A percentile compares a stretch with the other conserved stretches of the same genome.
Conservation (phyloP, 2,329 filamentous ascomycete species). For the Aspergillus sergii region DNA sequence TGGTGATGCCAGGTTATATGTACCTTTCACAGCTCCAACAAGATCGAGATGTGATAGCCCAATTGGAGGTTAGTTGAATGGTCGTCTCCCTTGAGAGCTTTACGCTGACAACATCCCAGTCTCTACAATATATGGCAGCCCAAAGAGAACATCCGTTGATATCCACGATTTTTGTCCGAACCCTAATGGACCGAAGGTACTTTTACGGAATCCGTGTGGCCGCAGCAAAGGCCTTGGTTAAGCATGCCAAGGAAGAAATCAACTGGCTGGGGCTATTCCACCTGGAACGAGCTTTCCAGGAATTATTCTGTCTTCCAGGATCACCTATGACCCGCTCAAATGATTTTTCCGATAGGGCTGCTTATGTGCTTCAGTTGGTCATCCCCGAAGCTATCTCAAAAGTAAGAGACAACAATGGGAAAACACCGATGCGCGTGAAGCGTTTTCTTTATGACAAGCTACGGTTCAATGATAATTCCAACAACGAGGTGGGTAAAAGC, state of each 20-base stretch:
- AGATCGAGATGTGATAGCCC: conserved; percentile 93
- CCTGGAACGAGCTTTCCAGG: conserved; percentile 80
- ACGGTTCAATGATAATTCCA: conserved; percentile 90
- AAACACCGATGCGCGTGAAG: conserved; percentile 76
- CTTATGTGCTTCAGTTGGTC: conserved; percentile 81
- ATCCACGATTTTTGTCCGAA: conserved; percentile 85
- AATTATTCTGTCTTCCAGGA: conserved; percentile 82
- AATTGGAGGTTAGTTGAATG: conserved; percentile 56
- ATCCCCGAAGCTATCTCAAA: conserved; percentile 80
- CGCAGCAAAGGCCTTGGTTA: conserved; percentile 76
- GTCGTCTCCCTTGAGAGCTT: background rate
- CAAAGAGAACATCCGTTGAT: conserved; percentile 74
- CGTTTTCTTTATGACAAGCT: conserved; percentile 86
- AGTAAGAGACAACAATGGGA: conserved; percentile 73
- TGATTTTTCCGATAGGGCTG: conserved; percentile 83
- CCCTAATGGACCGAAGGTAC: conserved; percentile 87
- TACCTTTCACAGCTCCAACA: conserved; percentile 96
- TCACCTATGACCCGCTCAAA: conserved; percentile 82
- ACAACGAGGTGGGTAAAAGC: conserved; percentile 61
- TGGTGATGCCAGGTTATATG: conserved; percentile 92
- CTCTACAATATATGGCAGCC: conserved; percentile 73
- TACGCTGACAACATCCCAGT: conserved; percentile 36
- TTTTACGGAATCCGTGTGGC: conserved; percentile 89
- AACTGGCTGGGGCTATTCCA: conserved; percentile 81
- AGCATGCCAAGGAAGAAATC: conserved; percentile 70